A percentile compares a stretch with the other conserved stretches of the same genome.
Conservation (phyloP, 2,329 filamentous ascomycete species). For the Diatrype stigma region DNA sequence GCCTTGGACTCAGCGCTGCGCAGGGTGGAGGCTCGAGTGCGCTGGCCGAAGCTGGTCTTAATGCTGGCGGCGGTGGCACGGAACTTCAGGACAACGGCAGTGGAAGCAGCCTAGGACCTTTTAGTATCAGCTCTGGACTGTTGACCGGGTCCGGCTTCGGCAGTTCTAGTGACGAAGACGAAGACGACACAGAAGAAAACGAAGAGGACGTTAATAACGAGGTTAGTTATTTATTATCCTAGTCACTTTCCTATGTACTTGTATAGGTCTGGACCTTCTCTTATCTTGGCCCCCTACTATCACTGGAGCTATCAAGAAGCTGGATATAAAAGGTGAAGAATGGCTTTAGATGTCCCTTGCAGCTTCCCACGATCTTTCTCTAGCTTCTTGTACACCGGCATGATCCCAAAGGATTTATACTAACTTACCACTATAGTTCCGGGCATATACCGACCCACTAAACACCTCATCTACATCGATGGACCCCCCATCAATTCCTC, state of each 20-base stretch:
- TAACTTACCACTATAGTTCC: slow-evolving; percentile 43
- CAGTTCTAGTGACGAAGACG: slow-evolving; percentile 92
- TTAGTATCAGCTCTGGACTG: slow-evolving; percentile 68
- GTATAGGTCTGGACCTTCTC: too few relatives aligned
- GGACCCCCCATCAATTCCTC: slow-evolving; percentile 54
- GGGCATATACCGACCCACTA: slow-evolving; percentile 53
- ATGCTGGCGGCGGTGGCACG: slow-evolving; percentile 55
- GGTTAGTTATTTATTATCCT: slow-evolving; percentile 47
- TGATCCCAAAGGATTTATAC: too few relatives aligned
- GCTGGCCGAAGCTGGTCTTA: slow-evolving; percentile 76
- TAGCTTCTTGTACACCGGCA: background rate
- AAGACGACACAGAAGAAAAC: slow-evolving; percentile 86
- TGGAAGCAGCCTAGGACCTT: slow-evolving; percentile 64
- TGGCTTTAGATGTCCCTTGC: too few relatives aligned
- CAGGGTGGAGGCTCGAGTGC: slow-evolving; percentile 55
- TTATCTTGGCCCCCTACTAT: too few relatives aligned
- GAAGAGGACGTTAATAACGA: slow-evolving; percentile 69
- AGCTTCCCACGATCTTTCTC: too few relatives aligned
- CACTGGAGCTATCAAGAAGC: too few relatives aligned
- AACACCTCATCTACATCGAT: slow-evolving; percentile 45
- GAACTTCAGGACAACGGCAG: slow-evolving; percentile 61
- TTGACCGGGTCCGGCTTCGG: slow-evolving; percentile 81
- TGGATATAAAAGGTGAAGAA: too few relatives aligned
- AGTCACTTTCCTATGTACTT: background rate
- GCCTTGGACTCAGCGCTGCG: slow-evolving; percentile 35